phyloP scores from a whole-genome alignment of 2,329 filamentous ascomycete genomes.

The Fusarium paranaense region DNA sequence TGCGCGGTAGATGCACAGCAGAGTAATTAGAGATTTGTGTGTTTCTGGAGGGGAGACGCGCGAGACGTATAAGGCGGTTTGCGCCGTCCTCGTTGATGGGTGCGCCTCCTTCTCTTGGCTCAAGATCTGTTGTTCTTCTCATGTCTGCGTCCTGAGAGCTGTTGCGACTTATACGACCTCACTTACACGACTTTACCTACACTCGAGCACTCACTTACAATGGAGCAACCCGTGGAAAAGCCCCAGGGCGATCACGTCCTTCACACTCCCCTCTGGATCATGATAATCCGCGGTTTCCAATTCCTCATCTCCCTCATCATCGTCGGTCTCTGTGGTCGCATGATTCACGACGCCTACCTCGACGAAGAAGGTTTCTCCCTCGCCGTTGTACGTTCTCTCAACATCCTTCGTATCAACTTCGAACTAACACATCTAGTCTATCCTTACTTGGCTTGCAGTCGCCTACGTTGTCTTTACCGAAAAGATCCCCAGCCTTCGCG shows the following conservation, averaged over 20 bases:
- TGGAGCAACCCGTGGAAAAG: constrained; percentile 35
- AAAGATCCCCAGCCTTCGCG: constrained; percentile 49
- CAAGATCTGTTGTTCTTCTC: background rate
- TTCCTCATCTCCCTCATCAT: constrained; percentile 56
- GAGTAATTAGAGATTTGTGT: background rate
- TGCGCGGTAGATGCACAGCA: background rate
- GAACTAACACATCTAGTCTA: constrained; percentile 46
- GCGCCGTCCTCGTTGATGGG: background rate
- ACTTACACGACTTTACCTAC: background rate
- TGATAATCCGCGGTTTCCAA: constrained; percentile 54
- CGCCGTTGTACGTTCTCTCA: constrained; percentile 28
- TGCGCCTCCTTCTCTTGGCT: background rate
- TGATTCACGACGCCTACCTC: constrained; percentile 49
- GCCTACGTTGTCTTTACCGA: constrained; percentile 57
- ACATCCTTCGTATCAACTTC: background rate
- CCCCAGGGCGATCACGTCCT: constrained; percentile 47
- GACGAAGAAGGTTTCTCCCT: constrained; percentile 33
- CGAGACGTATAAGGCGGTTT: constrained; percentile 11
- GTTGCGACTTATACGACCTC: background rate
- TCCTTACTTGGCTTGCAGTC: constrained; percentile 60
- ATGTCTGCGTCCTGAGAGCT: background rate
- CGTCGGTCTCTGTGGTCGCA: constrained; percentile 55
- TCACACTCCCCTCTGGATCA: constrained; percentile 57
- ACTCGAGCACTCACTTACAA: constrained; percentile 5
- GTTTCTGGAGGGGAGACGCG: background rate